A percentile compares a stretch with the other conserved stretches of the same genome.
These are phyloP conservation scores for Chromera velia DNA, from an alignment of 73 alveolate genomes.

Conservation along the genomic window DNA sequence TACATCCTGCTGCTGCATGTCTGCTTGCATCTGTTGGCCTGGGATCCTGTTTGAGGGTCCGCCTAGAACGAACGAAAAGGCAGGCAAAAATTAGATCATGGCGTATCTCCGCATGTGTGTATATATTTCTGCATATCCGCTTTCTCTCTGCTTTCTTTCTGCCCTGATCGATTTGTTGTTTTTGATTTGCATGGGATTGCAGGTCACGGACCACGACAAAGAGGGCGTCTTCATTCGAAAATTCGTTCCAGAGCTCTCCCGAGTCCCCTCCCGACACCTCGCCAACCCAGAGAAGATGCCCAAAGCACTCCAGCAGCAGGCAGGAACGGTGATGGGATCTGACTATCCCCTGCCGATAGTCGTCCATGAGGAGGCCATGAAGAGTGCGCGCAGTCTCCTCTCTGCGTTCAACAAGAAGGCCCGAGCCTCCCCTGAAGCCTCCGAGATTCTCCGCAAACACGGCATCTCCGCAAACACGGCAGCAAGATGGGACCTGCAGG, in stretches of 20 bases:
- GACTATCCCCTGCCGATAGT: neutral
- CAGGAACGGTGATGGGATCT: neutral
- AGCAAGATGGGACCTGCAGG: too few relatives aligned
- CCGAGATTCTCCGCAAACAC: neutral
- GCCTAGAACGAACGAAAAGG: too few relatives aligned
- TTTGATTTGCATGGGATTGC: too few relatives aligned
- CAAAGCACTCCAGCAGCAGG: neutral
- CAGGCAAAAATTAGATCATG: too few relatives aligned
- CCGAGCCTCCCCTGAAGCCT: neutral
- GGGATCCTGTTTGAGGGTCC: too few relatives aligned
- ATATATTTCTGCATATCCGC: too few relatives aligned
- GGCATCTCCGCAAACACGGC: neutral
- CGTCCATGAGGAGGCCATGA: neutral
- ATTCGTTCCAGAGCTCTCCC: neutral
- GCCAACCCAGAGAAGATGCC: conserved; percentile 2
- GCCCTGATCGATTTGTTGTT: too few relatives aligned
- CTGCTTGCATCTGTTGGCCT: too few relatives aligned
- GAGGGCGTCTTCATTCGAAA: neutral
- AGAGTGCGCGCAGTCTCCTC: neutral
- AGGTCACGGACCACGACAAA: neutral
- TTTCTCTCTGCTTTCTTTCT: too few relatives aligned
- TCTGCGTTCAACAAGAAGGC: neutral
- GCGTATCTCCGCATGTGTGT: too few relatives aligned
- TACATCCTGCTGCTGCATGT: too few relatives aligned
- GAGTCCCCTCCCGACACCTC: neutral